phyloP scores from a whole-genome alignment of 2,329 filamentous ascomycete species.

The Fusarium gaditjirri region DNA sequence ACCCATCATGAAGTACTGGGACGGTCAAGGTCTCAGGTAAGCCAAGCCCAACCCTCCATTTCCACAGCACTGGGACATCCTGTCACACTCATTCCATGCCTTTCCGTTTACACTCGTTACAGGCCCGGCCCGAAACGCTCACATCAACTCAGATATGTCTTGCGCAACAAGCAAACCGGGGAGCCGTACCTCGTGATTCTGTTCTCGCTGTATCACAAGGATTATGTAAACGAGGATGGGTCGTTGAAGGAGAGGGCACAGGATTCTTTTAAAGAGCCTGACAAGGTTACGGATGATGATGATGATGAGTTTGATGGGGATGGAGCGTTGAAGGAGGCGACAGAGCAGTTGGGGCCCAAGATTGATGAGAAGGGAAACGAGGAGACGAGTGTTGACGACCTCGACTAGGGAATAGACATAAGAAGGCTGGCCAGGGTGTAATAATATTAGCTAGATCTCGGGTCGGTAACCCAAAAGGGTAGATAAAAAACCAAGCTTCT shows the following conservation, averaged over 20 bases:
- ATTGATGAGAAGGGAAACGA: conserved; percentile 29
- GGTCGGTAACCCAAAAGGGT: not conserved
- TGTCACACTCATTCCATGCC: conserved; percentile 25
- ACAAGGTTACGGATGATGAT: conserved; percentile 22
- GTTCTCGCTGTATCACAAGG: conserved; percentile 79
- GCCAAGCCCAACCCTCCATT: conserved; percentile 41
- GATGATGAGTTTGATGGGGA: conserved; percentile 48
- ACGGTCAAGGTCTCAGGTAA: conserved; percentile 80
- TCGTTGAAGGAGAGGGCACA: conserved; percentile 58
- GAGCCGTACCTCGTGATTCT: conserved; percentile 83
- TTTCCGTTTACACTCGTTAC: conserved; percentile 35
- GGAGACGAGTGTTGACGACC: conserved; percentile 54
- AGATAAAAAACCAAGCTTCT: not conserved
- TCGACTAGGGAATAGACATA: conserved; percentile 51
- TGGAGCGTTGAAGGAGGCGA: conserved; percentile 53
- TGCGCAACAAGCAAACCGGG: conserved; percentile 81
- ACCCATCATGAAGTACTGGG: conserved; percentile 81
- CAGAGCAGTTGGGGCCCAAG: conserved; percentile 49
- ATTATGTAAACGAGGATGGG: conserved; percentile 70
- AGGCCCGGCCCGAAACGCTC: conserved; percentile 67
- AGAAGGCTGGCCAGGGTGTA: not conserved
- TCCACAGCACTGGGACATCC: not conserved
- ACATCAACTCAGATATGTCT: conserved; percentile 89
- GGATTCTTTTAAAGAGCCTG: conserved; percentile 37
- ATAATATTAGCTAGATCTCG: not conserved